Conservation (phyloP, 257 asterid genomes). For the Nicotiana tabacum region DNA sequence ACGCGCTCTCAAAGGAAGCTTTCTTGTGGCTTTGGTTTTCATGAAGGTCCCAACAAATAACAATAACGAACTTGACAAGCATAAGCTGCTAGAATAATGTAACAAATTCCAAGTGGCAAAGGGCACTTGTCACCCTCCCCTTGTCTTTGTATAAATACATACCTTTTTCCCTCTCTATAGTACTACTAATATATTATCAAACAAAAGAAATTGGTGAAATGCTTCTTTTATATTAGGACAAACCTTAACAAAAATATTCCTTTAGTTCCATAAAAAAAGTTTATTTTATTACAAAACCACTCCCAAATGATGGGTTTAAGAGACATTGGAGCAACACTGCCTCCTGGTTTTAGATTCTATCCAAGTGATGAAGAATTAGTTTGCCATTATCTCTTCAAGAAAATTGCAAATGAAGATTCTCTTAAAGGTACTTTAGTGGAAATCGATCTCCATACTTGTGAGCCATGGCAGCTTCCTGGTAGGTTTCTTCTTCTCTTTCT, state of each 20-base stretch:
- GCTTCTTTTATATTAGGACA: not conserved
- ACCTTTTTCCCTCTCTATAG: conserved; percentile 6
- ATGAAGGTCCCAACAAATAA: conserved; percentile 21
- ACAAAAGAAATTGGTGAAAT: not conserved
- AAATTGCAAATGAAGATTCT: conserved; percentile 46
- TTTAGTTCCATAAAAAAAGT: too few species aligned
- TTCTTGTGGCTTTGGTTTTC: conserved; percentile 36
- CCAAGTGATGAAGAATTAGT: conserved; percentile 90
- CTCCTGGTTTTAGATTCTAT: conserved; percentile 80
- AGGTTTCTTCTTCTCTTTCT: conserved; percentile 11
- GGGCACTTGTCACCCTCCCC: conserved; percentile 22
- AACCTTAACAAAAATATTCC: not conserved
- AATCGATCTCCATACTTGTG: conserved; percentile 80
- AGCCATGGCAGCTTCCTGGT: conserved; percentile 99
- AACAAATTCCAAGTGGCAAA: conserved; percentile 38
- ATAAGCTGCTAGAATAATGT: conserved; percentile 31
- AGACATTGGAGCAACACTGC: conserved; percentile 74
- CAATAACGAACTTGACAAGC: conserved; percentile 59
- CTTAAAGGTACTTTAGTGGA: conserved; percentile 61
- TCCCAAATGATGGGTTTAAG: conserved; percentile 48
- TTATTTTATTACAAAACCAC: not conserved
- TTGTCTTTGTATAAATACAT: conserved; percentile 24
- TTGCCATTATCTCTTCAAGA: conserved; percentile 76
- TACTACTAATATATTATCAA: not conserved
- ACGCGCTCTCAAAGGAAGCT: conserved; percentile 14